Base-by-base conservation (phyloP, 257 asterid genomes). In the Datura wrightii region DNA sequence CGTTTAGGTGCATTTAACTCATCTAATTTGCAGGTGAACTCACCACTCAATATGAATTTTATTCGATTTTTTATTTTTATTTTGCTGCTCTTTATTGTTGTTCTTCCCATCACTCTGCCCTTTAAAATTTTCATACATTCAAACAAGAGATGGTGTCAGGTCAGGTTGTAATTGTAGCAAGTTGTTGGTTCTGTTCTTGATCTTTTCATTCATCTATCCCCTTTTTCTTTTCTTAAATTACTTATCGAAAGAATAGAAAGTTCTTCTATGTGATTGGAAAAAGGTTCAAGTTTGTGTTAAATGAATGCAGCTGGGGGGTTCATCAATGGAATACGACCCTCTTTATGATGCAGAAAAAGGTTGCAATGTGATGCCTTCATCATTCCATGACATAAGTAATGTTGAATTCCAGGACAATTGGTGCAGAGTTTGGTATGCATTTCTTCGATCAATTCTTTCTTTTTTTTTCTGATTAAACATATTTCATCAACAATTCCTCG, bases 321-420 rank as follows among this genome's bases (percentile, higher is more conserved):
- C 93, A 39, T 96, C 98, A 42, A 90, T 96, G 94, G 97, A 94
- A 69, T 90, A 87, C 54, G 88, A 96, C 88, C 98, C 99, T 76
- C 91, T 92, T 15, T 96, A 96, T 63, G 98, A 96, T 85, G 97
- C 90, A 5, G 98, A 94, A 5, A 93, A 91, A 90, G 99, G 97
- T 56, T 92, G 60, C 85, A 90, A 88, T 41, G 99, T 92, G 93
- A 92, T 94, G 95, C 97, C 98, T 62, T 93, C 98, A 2, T 94
- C 99, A 9, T 96, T 96, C 85, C 99, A 96, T 86, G 97, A 96
- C 80, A 94, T 94, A 80, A 85, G 99, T 53, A 91, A 94, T 4
- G 94, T 96, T 36, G 99, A 96, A 88, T 96, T 96, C 89, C 99
- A 94, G 86, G 99, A 96, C 89, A 96, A 94, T 83, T 96, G 98